Conservation (phyloP, 106 monocot species). For the Dendrobium nobile region DNA sequence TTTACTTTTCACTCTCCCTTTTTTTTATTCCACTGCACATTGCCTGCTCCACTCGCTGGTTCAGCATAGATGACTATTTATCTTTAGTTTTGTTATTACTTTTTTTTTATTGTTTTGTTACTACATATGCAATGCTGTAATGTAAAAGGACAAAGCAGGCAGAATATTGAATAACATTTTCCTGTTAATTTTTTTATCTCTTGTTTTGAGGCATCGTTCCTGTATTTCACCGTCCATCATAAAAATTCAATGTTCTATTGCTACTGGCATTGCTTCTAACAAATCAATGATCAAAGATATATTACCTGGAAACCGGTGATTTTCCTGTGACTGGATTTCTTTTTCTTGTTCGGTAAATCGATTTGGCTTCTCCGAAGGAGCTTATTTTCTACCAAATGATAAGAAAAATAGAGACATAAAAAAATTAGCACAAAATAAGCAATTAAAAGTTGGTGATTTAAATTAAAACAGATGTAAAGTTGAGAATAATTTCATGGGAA, state of each 20-base stretch:
- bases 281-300: neutral
- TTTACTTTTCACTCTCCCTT: no score
- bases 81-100: no score
- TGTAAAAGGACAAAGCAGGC: no score
- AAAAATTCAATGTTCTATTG: neutral
- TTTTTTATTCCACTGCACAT: no score
- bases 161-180: no score
- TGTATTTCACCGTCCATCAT: no score
- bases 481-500: neutral
- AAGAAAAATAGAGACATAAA: neutral
- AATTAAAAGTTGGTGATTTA: neutral
- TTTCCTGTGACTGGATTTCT: slow-evolving; percentile 66
- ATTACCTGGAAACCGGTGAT: slow-evolving; percentile 88
- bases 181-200: no score
- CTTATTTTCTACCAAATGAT: slow-evolving; percentile 55
- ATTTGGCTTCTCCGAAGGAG: slow-evolving; percentile 59
- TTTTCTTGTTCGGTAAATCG: slow-evolving; percentile 74
- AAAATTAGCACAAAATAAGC: neutral
- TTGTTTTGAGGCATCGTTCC: no score
- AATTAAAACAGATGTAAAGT: neutral
- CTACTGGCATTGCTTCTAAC: neutral
- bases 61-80: no score
- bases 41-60: no score
- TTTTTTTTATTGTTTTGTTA: no score
- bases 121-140: no score